Percentiles rank a stretch among this genome's conserved stretches.
Evolutionary conservation across 2,329 filamentous ascomycete species (phyloP).

Genomic region (Claviceps sp.): DNA sequence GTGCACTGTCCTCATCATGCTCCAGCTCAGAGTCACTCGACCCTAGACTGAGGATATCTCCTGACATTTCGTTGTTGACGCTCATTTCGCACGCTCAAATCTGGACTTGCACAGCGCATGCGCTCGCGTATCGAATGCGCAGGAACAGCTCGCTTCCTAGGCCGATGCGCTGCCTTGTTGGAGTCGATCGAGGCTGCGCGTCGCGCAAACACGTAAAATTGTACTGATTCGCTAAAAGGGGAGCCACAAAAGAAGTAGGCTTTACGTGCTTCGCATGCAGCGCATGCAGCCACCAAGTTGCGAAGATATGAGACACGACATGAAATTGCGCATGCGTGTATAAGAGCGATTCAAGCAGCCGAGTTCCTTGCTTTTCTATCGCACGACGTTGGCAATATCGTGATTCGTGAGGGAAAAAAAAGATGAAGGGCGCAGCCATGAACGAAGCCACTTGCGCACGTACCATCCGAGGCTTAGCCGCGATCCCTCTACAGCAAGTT

Average conservation of each 20-base stretch:
- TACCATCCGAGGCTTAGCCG: neutral
- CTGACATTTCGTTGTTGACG: neutral
- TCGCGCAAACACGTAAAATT: neutral
- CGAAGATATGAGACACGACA: neutral
- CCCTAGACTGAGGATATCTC: constrained; percentile 2
- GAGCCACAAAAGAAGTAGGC: neutral
- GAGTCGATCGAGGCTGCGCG: neutral
- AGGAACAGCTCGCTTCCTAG: neutral
- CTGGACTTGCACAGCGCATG: neutral
- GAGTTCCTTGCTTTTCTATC: neutral
- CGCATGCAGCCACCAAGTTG: neutral
- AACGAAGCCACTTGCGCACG: neutral
- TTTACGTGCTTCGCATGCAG: neutral
- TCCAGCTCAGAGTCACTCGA: constrained; percentile 3
- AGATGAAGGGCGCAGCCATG: neutral
- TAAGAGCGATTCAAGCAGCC: neutral
- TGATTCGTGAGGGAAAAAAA: neutral
- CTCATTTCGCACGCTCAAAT: neutral
- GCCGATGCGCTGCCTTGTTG: neutral
- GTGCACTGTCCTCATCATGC: neutral
- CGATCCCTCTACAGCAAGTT: neutral
- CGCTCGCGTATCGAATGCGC: neutral
- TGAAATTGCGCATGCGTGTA: neutral
- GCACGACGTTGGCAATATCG: neutral
- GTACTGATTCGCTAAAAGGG: neutral